Conservation (phyloP, 2,329 filamentous ascomycete species). For the Penicillium sp. region DNA sequence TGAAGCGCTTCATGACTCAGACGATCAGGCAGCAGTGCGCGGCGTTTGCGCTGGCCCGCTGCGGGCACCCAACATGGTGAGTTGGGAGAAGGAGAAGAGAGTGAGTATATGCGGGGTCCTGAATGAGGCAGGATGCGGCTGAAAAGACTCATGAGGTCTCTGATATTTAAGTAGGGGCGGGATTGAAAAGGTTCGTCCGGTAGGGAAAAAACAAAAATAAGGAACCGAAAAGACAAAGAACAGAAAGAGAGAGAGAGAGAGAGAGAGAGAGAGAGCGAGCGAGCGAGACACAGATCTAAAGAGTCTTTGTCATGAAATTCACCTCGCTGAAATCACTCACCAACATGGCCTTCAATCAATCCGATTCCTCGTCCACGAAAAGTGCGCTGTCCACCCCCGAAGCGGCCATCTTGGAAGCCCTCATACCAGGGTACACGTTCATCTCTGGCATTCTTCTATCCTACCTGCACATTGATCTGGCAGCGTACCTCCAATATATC, state of each 20-base stretch:
- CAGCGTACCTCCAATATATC: constrained; percentile 56
- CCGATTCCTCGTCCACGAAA: constrained; percentile 8
- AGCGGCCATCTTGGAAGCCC: constrained; percentile 48
- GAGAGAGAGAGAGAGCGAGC: too few relatives aligned
- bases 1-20: not conserved
- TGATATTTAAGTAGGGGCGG: too few relatives aligned
- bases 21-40: not conserved
- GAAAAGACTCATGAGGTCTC: not conserved
- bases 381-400: constrained; percentile 17
- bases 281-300: too few relatives aligned
- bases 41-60: not conserved
- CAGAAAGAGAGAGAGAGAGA: too few relatives aligned
- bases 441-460: constrained; percentile 49
- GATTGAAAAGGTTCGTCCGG: too few relatives aligned
- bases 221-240: too few relatives aligned
- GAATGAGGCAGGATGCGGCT: not conserved
- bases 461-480: constrained; percentile 58
- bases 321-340: too few relatives aligned
- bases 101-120: not conserved
- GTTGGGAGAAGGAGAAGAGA: too few relatives aligned
- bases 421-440: constrained; percentile 61
- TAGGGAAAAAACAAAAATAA: too few relatives aligned
- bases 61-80: not conserved
- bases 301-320: too few relatives aligned
- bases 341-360: constrained; percentile 17